Evolutionary conservation across 169 alveolate genomes (phyloP).

Genomic region (Eimeria falciformis): DNA sequence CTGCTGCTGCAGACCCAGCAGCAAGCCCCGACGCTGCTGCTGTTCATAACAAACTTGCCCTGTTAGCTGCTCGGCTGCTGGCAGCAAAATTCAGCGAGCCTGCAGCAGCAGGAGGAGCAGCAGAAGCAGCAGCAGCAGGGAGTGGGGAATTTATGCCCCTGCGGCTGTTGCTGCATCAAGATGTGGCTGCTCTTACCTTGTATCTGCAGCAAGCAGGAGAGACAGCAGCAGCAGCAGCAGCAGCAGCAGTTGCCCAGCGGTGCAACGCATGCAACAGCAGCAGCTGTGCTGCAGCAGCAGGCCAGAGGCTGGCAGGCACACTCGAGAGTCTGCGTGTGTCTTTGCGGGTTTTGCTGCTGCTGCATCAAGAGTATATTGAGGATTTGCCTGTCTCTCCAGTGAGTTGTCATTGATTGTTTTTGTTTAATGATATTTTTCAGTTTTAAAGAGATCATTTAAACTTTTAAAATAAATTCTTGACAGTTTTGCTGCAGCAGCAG

Average conservation of each 20-base stretch:
- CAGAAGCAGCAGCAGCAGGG: constrained; percentile 34
- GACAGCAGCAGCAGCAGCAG: constrained; percentile 28
- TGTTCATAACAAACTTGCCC: constrained; percentile 16
- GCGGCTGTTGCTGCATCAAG: constrained; percentile 67
- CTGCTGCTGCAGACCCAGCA: constrained; percentile 55
- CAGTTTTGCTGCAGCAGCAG: not conserved
- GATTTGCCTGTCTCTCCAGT: constrained; percentile 55
- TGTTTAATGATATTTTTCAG: no score
- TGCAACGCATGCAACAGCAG: constrained; percentile 57
- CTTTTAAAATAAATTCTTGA: not conserved
- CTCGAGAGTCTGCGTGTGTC: constrained; percentile 62
- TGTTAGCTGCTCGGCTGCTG: constrained; percentile 29
- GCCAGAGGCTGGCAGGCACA: constrained; percentile 30
- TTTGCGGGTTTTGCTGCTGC: constrained; percentile 44
- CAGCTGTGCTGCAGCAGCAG: constrained; percentile 54
- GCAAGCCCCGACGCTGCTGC: constrained; percentile 41
- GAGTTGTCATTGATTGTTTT: no score
- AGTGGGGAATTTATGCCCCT: constrained; percentile 22
- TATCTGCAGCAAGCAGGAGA: constrained; percentile 33
- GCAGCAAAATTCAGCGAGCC: constrained; percentile 20
- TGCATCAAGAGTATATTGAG: constrained; percentile 60
- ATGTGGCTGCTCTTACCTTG: constrained; percentile 11
- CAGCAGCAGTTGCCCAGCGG: constrained; percentile 35
- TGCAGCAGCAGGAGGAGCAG: constrained; percentile 15
- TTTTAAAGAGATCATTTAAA: no score